Evolutionary conservation across 1,284 basidiomycete species (phyloP).

Genomic region (Pholiota adiposa): DNA sequence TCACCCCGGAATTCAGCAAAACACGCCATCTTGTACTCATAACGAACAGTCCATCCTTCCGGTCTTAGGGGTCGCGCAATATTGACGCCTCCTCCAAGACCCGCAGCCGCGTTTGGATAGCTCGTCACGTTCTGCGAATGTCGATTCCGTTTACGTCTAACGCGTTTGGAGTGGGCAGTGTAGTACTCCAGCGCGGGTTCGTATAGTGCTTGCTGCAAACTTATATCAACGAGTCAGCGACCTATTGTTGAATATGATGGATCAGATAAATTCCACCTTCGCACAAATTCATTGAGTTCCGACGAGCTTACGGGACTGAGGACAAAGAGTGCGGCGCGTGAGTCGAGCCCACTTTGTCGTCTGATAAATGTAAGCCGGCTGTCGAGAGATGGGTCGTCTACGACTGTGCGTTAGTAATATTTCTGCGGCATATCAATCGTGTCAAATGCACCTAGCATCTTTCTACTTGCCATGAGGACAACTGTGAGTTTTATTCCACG

Average conservation of each 20-base stretch:
- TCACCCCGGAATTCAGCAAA: constrained; percentile 95
- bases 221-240: constrained; percentile 33
- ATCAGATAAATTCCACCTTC: constrained; percentile 51
- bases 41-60: constrained; percentile 95
- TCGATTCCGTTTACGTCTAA: constrained; percentile 86
- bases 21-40: constrained; percentile 96
- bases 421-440: constrained; percentile 2
- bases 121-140: constrained; percentile 58
- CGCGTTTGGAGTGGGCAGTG: constrained; percentile 88
- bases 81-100: constrained; percentile 45
- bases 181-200: constrained; percentile 94
- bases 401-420: not conserved
- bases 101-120: constrained; percentile 50
- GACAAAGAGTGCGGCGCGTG: constrained; percentile 91
- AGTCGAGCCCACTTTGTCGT: constrained; percentile 86
- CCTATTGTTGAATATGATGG: not conserved
- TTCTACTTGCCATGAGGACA: constrained; percentile 88
- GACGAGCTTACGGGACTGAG: constrained; percentile 85
- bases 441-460: constrained; percentile 70
- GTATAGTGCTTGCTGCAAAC: constrained; percentile 86
- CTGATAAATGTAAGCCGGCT: constrained; percentile 84
- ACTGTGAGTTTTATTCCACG: constrained; percentile 93
- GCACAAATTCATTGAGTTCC: constrained; percentile 87
- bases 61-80: constrained; percentile 67
- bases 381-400: constrained; percentile 87